Base-by-base conservation (phyloP, 2,329 filamentous ascomycete species). In the Neopestalotiopsis sp. region DNA sequence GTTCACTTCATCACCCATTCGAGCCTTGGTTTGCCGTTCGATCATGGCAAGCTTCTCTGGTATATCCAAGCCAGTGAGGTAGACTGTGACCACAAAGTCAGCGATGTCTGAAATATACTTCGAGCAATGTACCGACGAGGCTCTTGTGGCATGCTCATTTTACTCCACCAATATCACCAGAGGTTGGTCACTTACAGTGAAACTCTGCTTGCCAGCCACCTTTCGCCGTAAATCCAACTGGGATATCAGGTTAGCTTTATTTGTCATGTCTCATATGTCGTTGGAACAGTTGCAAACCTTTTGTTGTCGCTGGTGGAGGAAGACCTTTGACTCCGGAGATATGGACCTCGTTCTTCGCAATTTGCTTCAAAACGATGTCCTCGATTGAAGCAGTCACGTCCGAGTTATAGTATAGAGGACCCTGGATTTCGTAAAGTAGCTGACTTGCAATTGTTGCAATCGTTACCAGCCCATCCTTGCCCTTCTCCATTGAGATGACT, bases 371-470 rank as follows among this genome's bases (percentile, higher is more conserved):
- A 13, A 67, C 61, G 13, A 81, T 69, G 60, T 78, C 70, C 6
- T 71, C 71, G 20, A 79, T 73, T 63, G 77, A 65, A 0, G 81
- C 82, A 12, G 80, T 81, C 0, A 84, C 81, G 66, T 85, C 83
- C 0, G 80, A 81, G 34, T 85, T 84, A 13, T 83, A 67, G 66
- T 85, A 85, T 0, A 81, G 67, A 5, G 82, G 80, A 0, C 83
- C 83, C 24, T 85, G 83, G 28, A 85, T 73, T 66, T 85, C 83
- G 49, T 85, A 85, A 1, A 85, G 71, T 1, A 85, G 75, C 68
- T 85, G 83, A 0, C 74, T 76, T 0, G 73, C 78, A 30, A 75
- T 74, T 0, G 78, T 81, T 1, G 77, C 75, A 20, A 75, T 45
- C 40, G 65, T 75, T 1, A 75, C 69, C 17, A 72, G 59, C 7